Conservation (phyloP, 768 basidiomycete species). For the Botryobasidium botryosum region DNA sequence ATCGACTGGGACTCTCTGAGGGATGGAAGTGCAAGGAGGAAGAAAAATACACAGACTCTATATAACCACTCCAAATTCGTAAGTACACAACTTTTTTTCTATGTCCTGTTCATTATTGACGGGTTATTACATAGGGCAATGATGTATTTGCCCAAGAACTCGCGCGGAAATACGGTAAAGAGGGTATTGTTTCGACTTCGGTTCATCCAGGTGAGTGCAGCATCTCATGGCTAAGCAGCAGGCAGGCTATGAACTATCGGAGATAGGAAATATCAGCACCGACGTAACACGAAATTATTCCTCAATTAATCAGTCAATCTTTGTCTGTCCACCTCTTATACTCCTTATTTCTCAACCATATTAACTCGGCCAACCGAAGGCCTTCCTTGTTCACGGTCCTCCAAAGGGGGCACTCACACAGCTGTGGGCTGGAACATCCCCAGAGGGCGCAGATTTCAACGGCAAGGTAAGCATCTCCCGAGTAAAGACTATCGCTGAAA, state of each 20-base stretch:
- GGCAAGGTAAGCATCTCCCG: constrained; percentile 25
- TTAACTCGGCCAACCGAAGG: no score
- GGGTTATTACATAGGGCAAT: not conserved
- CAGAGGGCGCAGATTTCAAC: constrained; percentile 23
- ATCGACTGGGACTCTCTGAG: not conserved
- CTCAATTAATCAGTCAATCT: not conserved
- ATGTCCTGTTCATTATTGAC: no score
- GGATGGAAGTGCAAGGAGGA: not conserved
- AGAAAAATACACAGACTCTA: not conserved
- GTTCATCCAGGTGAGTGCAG: not conserved
- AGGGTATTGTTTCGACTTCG: constrained; percentile 3
- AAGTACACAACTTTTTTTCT: not conserved
- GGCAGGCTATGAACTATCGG: no score
- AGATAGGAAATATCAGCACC: not conserved
- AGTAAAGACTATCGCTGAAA: constrained; percentile 14
- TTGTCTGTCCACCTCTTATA: not conserved
- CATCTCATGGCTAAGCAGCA: no score
- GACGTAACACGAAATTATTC: not conserved
- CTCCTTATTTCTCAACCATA: not conserved
- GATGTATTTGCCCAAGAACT: not conserved
- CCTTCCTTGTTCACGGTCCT: not conserved
- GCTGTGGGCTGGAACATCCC: constrained; percentile 28
- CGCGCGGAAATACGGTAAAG: not conserved
- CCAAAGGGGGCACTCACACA: constrained; percentile 26
- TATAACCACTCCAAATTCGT: not conserved